Percentiles rank a stretch among this genome's conserved stretches.
phyloP scores from a whole-genome alignment of 768 basidiomycete species.

The Trametes cubensis region DNA sequence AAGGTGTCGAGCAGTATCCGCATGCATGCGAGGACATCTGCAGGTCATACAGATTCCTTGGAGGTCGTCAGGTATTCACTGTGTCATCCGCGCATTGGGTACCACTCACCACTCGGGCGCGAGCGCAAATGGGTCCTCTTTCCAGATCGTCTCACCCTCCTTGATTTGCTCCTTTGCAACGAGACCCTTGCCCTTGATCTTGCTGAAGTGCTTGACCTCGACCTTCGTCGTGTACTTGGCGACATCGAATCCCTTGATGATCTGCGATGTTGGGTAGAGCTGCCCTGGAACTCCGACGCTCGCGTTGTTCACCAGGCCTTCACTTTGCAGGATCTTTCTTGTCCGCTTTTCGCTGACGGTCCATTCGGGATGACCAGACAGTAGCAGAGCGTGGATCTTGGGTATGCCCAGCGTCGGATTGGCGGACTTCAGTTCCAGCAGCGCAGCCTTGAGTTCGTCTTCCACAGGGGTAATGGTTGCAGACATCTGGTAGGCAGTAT shows the following conservation, averaged over 20 bases:
- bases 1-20: conserved; percentile 70
- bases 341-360: conserved; percentile 83
- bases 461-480: conserved; percentile 51
- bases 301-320: conserved; percentile 48
- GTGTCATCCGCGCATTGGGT: background rate
- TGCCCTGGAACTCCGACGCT: conserved; percentile 14
- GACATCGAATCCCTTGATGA: conserved; percentile 67
- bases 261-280: conserved; percentile 60
- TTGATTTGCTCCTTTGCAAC: conserved; percentile 68
- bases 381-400: conserved; percentile 69
- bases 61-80: conserved; percentile 1
- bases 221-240: conserved; percentile 64
- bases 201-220: conserved; percentile 66
- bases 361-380: conserved; percentile 66
- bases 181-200: conserved; percentile 80
- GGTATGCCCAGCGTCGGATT: conserved; percentile 69
- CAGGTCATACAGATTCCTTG: conserved; percentile 77
- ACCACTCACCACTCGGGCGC: conserved; percentile 77
- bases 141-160: conserved; percentile 80
- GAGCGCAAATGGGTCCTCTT: conserved; percentile 78
- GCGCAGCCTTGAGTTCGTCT: conserved; percentile 57
- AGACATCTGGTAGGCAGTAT: background rate
- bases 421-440: conserved; percentile 55
- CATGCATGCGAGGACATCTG: conserved; percentile 66
- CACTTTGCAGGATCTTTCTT: conserved; percentile 66